phyloP scores from a whole-genome alignment of 495 filamentous ascomycete genomes.

The Aspergillus heteromorphus region DNA sequence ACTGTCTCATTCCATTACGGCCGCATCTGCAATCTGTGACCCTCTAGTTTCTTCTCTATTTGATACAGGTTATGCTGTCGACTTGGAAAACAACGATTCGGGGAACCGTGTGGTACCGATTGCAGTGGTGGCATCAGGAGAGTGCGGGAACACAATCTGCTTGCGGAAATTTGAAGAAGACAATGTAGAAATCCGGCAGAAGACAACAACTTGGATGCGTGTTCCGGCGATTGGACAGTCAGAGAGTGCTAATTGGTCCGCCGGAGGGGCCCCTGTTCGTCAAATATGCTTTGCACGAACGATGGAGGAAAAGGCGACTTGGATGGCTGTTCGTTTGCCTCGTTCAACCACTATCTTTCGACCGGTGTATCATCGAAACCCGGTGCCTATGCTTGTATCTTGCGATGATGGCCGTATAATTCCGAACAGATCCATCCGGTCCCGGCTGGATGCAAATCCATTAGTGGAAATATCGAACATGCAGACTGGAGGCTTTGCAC shows the following conservation, averaged over 20 bases:
- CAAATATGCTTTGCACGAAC: conserved; percentile 61
- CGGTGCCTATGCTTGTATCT: conserved; percentile 26
- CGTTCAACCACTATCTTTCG: conserved; percentile 53
- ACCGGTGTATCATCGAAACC: conserved; percentile 43
- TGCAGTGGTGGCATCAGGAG: conserved; percentile 37
- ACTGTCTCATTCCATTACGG: conserved; percentile 26
- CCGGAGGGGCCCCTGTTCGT: conserved; percentile 53
- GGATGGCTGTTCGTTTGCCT: conserved; percentile 59
- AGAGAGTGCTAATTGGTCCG: conserved; percentile 51
- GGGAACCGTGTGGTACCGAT: conserved; percentile 35
- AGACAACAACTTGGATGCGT: conserved; percentile 14
- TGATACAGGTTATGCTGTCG: conserved; percentile 38
- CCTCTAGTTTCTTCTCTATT: conserved; percentile 36
- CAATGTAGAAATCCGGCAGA: conserved; percentile 21
- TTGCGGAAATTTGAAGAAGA: conserved; percentile 35
- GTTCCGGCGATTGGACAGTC: conserved; percentile 29
- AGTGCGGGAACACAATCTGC: conserved; percentile 36
- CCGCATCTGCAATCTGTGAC: conserved; percentile 29
- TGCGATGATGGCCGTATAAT: conserved; percentile 7
- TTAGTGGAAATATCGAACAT: conserved; percentile 49
- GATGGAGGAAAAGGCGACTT: conserved; percentile 42
- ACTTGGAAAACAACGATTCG: conserved; percentile 23
- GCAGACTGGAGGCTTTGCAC: conserved; percentile 51
- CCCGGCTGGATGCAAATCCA: conserved; percentile 57
- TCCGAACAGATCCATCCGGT: conserved; percentile 26